Base-by-base conservation (phyloP, 495 filamentous ascomycete genomes). In the Ascobolus immersus region DNA sequence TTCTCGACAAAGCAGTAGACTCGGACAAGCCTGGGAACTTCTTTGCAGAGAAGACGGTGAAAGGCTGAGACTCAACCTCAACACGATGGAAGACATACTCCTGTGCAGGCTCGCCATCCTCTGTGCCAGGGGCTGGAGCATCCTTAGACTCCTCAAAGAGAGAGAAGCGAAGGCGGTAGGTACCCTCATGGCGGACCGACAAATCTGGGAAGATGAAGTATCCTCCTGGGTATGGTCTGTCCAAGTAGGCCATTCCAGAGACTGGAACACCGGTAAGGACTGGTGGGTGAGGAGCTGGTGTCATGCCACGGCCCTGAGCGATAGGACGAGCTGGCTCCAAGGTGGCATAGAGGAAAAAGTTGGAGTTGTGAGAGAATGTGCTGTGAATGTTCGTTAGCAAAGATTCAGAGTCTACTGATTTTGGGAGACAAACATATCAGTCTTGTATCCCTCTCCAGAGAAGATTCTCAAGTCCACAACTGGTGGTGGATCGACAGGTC, bases 191-290 rank as follows among this genome's bases (percentile, higher is more conserved):
- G 33, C 89, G 75, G 32, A 96, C 86, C 1, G 86, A 94, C 23
- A 96, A 60, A 54, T 96, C 86, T 0, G 89, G 86, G 47, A 96
- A 96, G 53, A 96, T 74, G 51, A 96, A 96, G 54, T 94, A 96
- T 34, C 89, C 86, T 28, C 84, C 86, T 26, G 78, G 79, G 14
- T 57, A 60, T 1, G 86, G 86, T 18, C 89, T 79, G 45, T 96
- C 86, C 17, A 96, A 61, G 50, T 94, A 94, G 14, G 84, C 82
- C 62, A 93, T 89, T 25, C 86, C 89, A 25, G 89, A 90, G 5
- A 93, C 86, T 1, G 82, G 81, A 42, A 89, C 81, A 44, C 86
- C 86, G 1, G 89, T 96, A 40, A 96, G 61, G 23, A 94, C 80
- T 1, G 82, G 77, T 23, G 67, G 71, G 11, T 62, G 57, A 17